Base-by-base conservation (phyloP, 1,139 yeast genomes). In the Yamadazyma sp. region DNA sequence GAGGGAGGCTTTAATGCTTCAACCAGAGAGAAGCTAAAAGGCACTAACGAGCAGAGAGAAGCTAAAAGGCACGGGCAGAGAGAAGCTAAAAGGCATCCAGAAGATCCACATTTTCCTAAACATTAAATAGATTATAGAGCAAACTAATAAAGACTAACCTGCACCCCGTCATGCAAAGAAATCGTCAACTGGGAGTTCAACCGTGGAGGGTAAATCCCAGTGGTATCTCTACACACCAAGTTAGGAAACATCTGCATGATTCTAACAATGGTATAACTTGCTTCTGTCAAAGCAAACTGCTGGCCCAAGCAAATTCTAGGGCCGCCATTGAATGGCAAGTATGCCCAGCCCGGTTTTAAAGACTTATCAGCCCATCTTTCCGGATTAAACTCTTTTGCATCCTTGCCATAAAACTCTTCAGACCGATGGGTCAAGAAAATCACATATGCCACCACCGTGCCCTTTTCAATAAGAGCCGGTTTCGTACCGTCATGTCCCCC, bases 241-340 rank as follows among this genome's bases (percentile, higher is more conserved):
- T 59, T 55, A n/a, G 67, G 62, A 51, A 62, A 67, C 56, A 59
- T 38, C 54, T 72, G 78, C 12, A 62, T 59, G 38, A 77, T 56
- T 41, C 82, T 62, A 13, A 64, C 69, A 34, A 74, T 50, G 13
- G 73, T 67, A 45, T 75, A 77, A 10, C 75, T 43, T 6, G 52
- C 50, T 56, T 78, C 84, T 28, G 81, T 76, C 43, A 78, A 68
- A 1, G 82, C 82, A 58, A 74, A 76, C 54, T 76, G 82, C 57
- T 77, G 82, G 25, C 83, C 83, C 32, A 78, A 61, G 51, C 84
- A 78, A 39, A 78, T 76, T 44, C 83, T 62, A 26, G 83, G 82
- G 3, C 84, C 83, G 37, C 83, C 83, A 47, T 78, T 78, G 62
- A 77, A 77, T 14, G 82, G 81, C 26, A 77, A 55, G 51, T 63